Conservation (phyloP, 148 eudicot genomes). For the Limonium bicolor region DNA sequence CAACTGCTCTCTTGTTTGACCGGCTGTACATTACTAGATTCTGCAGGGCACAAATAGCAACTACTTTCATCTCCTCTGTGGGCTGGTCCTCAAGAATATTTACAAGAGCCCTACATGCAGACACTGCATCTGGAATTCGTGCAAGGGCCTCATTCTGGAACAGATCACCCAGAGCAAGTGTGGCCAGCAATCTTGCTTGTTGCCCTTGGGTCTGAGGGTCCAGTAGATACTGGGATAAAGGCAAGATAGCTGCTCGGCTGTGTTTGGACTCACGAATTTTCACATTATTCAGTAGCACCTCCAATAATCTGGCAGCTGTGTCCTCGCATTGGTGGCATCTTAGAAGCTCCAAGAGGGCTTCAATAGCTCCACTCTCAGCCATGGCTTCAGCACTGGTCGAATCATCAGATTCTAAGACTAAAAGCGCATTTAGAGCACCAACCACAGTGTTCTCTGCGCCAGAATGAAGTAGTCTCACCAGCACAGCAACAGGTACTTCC, state of each 20-base stretch:
- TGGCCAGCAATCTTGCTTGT: constrained; percentile 81
- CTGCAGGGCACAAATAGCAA: constrained; percentile 91
- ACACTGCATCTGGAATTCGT: constrained; percentile 79
- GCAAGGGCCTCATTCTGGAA: constrained; percentile 95
- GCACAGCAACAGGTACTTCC: constrained; percentile 93
- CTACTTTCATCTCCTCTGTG: constrained; percentile 97
- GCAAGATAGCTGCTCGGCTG: constrained; percentile 67
- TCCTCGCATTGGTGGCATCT: constrained; percentile 91
- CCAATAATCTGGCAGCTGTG: constrained; percentile 79
- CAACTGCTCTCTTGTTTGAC: constrained; percentile 96
- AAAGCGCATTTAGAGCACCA: constrained; percentile 91
- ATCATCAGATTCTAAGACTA: constrained; percentile 92
- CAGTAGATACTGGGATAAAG: constrained; percentile 87
- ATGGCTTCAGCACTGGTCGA: constrained; percentile 82
- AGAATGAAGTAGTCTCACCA: constrained; percentile 88
- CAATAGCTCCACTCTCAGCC: constrained; percentile 99
- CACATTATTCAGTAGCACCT: constrained; percentile 77
- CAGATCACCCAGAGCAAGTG: constrained; percentile 90
- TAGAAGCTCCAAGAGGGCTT: constrained; percentile 87
- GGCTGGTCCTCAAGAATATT: constrained; percentile 96
- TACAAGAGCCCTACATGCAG: constrained; percentile 90
- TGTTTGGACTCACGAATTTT: constrained; percentile 88
- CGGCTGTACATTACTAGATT: constrained; percentile 90
- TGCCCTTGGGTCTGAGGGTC: constrained; percentile 99
- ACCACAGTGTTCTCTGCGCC: constrained; percentile 67